phyloP scores from a whole-genome alignment of 2,329 filamentous ascomycete genomes.

The Epichloe glyceriae region DNA sequence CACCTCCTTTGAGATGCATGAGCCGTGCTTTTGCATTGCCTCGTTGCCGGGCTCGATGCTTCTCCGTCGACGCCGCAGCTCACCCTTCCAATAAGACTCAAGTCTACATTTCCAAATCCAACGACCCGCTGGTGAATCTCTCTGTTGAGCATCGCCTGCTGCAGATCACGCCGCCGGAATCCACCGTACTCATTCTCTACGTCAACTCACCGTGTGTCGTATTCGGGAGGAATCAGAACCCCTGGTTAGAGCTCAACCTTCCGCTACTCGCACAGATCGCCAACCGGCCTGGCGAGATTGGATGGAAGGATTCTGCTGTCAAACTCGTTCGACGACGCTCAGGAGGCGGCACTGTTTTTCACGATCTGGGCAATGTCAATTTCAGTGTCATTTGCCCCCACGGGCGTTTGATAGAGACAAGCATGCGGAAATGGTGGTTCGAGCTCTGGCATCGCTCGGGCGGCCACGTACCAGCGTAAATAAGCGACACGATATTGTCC shows the following conservation, averaged over 20 bases:
- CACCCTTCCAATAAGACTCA: constrained; percentile 40
- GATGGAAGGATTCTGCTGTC: constrained; percentile 20
- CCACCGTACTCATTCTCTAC: constrained; percentile 76
- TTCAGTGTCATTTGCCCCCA: constrained; percentile 84
- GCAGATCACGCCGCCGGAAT: constrained; percentile 55
- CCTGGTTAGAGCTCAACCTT: constrained; percentile 84
- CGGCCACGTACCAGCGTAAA: constrained; percentile 60
- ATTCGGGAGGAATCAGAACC: constrained; percentile 94
- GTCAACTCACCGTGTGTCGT: constrained; percentile 77
- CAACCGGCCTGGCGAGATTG: constrained; percentile 10
- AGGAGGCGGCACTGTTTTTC: constrained; percentile 87
- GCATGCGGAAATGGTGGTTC: constrained; percentile 85
- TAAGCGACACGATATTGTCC: constrained; percentile 82
- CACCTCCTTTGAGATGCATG: background rate
- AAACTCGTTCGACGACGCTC: constrained; percentile 69
- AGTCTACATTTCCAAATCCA: constrained; percentile 56
- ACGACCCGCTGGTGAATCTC: constrained; percentile 77
- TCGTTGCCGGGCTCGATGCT: constrained; percentile 7
- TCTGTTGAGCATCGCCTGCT: constrained; percentile 88
- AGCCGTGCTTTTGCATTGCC: background rate
- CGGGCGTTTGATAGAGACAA: constrained; percentile 66
- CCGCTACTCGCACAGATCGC: constrained; percentile 32
- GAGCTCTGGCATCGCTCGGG: constrained; percentile 55
- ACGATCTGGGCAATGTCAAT: constrained; percentile 87
- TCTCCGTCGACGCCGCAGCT: constrained; percentile 27